Percentiles rank a stretch among this genome's conserved stretches.
Evolutionary conservation across 179 eudicot genomes (phyloP).

Genomic region (Corrigiola litoralis): DNA sequence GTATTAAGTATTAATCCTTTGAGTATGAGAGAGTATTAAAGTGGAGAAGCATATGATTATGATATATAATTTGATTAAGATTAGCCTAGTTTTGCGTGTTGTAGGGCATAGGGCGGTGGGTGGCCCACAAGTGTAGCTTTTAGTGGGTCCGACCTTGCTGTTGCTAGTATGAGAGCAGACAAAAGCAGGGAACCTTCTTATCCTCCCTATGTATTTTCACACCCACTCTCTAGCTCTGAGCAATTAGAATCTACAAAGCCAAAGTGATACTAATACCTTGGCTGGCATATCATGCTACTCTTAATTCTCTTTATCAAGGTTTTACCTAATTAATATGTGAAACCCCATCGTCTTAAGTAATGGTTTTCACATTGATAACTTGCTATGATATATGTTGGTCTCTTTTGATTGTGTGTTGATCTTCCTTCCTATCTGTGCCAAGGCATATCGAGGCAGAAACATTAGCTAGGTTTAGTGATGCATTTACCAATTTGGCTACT

Average conservation of each 20-base stretch:
- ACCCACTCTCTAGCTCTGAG: not conserved
- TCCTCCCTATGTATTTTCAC: conserved; percentile 35
- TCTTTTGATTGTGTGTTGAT: too few species aligned
- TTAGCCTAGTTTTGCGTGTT: conserved; percentile 19
- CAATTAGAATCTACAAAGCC: conserved; percentile 1
- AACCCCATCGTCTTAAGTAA: not conserved
- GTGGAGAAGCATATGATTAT: conserved; percentile 9
- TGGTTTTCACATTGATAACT: not conserved
- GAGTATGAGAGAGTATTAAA: not conserved
- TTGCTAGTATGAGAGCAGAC: conserved; percentile 27
- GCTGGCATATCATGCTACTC: conserved; percentile 14
- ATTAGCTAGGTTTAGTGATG: too few species aligned
- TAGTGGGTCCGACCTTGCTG: conserved; percentile 15
- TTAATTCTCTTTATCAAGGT: not conserved
- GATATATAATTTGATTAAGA: conserved; percentile 1
- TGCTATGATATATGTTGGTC: too few species aligned
- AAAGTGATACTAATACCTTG: not conserved
- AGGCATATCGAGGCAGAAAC: too few species aligned
- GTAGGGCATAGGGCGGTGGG: conserved; percentile 14
- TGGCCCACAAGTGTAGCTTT: conserved; percentile 21
- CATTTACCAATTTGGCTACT: too few species aligned
- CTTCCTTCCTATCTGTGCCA: too few species aligned
- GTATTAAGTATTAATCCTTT: too few species aligned
- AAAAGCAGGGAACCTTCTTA: conserved; percentile 42
- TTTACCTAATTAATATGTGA: not conserved